Base-by-base conservation (phyloP, 2,329 filamentous ascomycete species). In the Tolypocladium ophioglossoides region DNA sequence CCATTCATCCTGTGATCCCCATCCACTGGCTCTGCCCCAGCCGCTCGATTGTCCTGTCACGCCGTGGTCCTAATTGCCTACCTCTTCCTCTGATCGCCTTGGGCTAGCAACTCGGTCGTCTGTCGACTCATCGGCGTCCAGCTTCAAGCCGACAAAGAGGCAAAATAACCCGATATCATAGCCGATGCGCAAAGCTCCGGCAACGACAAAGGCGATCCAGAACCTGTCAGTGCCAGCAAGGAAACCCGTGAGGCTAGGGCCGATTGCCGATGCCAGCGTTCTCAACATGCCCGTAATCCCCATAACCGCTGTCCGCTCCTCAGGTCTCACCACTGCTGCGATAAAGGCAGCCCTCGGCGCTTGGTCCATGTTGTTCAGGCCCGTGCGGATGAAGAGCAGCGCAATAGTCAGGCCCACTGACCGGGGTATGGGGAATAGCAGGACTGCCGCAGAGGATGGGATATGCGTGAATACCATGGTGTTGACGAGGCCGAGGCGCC, bases 351-450 rank as follows among this genome's bases (percentile, higher is more conserved):
- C 72, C 2, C 84, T 74, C 0, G 84, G 84, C 0, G 81, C 83
- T 69, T 87, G 84, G 58, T 87, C 84, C 82, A 87, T 86, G 57
- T 78, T 83, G 61, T 86, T 86, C 47, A 87, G 70, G 0, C 80
- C 80, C 3, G 82, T 74, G 6, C 84, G 76, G 22, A 86, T 65
- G 30, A 85, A 72, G 1, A 87, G 69, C 0, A 87, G 70, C 0
- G 71, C 71, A 1, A 81, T 75, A 0, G 81, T 79, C 44, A 80
- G 62, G 40, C 73, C 73, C 2, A 84, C 68, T 2, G 68, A 70
- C 7, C 68, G 69, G 0, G 83, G 79, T 0, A 78, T 62, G 0
- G 83, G 82, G 52, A 87, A 84, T 6, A 85, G 62, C 4, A 84
- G 62, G 0, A 85, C 79, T 0, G 83, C 80, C 0, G 79, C 71